These are phyloP conservation scores for Malassezia equina DNA, from an alignment of 1,284 basidiomycete genomes.

Conservation along the genomic window DNA sequence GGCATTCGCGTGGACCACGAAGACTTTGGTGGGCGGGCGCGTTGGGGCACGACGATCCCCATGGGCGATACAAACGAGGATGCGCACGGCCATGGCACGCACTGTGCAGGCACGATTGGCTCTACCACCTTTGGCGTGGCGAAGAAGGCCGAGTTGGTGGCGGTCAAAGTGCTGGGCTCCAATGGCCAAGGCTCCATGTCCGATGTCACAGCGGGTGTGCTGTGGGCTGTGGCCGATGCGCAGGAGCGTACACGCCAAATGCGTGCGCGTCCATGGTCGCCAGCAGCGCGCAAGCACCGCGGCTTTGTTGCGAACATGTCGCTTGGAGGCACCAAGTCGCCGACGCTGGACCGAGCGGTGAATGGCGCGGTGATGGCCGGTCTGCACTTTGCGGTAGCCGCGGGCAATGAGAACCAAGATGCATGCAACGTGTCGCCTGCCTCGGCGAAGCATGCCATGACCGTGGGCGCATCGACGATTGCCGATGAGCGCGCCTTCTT, in stretches of 20 bases:
- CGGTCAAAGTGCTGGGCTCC: constrained; percentile 90
- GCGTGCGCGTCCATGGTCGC: constrained; percentile 58
- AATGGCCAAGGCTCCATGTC: constrained; percentile 92
- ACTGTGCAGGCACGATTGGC: constrained; percentile 59
- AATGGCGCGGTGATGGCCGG: constrained; percentile 72
- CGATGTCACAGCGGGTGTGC: constrained; percentile 63
- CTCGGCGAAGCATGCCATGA: constrained; percentile 57
- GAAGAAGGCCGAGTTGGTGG: constrained; percentile 80
- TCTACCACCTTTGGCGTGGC: constrained; percentile 80
- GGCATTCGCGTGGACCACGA: constrained; percentile 78
- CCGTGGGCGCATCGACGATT: constrained; percentile 57
- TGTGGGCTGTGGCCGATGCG: constrained; percentile 68
- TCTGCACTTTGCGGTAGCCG: constrained; percentile 68
- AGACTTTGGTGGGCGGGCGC: constrained; percentile 77
- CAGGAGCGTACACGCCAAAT: constrained; percentile 54
- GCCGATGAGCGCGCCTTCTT: constrained; percentile 76
- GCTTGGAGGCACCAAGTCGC: constrained; percentile 89
- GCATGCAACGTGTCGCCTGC: constrained; percentile 76
- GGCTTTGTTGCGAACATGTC: constrained; percentile 98
- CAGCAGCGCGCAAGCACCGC: constrained; percentile 64
- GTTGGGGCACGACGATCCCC: constrained; percentile 48
- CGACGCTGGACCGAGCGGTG: constrained; percentile 71
- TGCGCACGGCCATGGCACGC: constrained; percentile 59
- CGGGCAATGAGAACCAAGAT: constrained; percentile 64
- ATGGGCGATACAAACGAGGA: constrained; percentile 67